A percentile compares a stretch with the other conserved stretches of the same genome.
phyloP scores from a whole-genome alignment of 805 yeast species.

The Kodamaea kakaduensis region DNA sequence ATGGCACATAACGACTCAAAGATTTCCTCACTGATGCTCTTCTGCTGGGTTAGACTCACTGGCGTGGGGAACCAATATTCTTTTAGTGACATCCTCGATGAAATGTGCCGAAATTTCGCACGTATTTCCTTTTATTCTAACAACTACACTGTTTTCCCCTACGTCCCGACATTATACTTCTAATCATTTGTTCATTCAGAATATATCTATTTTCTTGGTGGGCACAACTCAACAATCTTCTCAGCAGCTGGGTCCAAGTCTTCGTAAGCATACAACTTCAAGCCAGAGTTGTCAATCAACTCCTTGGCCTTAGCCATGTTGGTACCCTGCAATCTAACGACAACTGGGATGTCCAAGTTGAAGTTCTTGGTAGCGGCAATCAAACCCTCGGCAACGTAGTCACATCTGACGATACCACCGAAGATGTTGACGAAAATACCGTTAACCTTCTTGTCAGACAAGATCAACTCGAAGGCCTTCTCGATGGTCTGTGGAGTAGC shows the following conservation, averaged over 20 bases:
- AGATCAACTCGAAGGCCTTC: constrained; percentile 90
- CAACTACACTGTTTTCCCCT: not conserved
- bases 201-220: constrained; percentile 17
- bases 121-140: not conserved
- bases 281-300: constrained; percentile 81
- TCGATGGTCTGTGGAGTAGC: constrained; percentile 98
- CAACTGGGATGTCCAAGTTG: constrained; percentile 88
- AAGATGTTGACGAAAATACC: constrained; percentile 98
- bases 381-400: constrained; percentile 96
- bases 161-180: no score
- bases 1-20: no score
- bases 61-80: no score
- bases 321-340: constrained; percentile 98
- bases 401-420: constrained; percentile 99
- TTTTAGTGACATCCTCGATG: no score
- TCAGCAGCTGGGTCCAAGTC: constrained; percentile 97
- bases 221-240: constrained; percentile 77
- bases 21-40: no score
- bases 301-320: constrained; percentile 86
- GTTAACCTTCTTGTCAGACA: constrained; percentile 82
- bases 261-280: constrained; percentile 85
- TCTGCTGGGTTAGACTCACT: no score
- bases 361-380: constrained; percentile 92
- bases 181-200: no score
- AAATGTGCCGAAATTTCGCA: no score